Conservation (phyloP, 768 basidiomycete species). For the Lenzites betulinus region DNA sequence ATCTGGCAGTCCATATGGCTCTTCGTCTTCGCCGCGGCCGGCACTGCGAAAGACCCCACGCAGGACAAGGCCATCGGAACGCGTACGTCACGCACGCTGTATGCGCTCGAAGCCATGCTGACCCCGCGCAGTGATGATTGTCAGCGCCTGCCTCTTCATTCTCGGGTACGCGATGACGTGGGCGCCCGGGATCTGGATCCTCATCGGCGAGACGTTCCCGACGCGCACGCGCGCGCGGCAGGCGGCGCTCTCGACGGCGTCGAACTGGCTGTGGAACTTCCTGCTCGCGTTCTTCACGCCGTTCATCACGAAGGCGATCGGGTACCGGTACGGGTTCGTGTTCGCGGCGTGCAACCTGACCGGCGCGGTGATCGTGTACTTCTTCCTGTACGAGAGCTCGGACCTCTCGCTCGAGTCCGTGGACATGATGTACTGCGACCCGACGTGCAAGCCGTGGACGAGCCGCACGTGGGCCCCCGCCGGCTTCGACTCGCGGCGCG, state of each 20-base stretch:
- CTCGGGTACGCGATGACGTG: constrained; percentile 71
- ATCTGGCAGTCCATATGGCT: constrained; percentile 73
- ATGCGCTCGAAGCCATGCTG: not conserved
- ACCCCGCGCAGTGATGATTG: constrained; percentile 36
- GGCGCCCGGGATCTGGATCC: constrained; percentile 77
- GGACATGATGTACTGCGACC: constrained; percentile 67
- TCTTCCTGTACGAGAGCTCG: constrained; percentile 77
- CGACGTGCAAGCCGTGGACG: constrained; percentile 66
- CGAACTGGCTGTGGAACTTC: constrained; percentile 74
- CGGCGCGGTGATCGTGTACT: constrained; percentile 60
- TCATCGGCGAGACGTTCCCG: constrained; percentile 77
- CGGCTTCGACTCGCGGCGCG: constrained; percentile 50
- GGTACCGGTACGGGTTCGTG: constrained; percentile 67
- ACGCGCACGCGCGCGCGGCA: constrained; percentile 73
- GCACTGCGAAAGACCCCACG: constrained; percentile 59
- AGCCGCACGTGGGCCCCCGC: constrained; percentile 60
- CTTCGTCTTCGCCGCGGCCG: constrained; percentile 73
- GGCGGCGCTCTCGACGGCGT: constrained; percentile 62
- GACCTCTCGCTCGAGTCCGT: constrained; percentile 68
- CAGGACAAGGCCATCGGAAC: constrained; percentile 52
- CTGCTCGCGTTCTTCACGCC: constrained; percentile 79
- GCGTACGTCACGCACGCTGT: constrained; percentile 35
- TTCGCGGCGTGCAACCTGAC: constrained; percentile 70
- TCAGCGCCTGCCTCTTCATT: constrained; percentile 71
- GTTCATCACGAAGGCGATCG: constrained; percentile 59